Evolutionary conservation across 148 eudicot genomes (phyloP).

Genomic region (Polygonum aviculare): DNA sequence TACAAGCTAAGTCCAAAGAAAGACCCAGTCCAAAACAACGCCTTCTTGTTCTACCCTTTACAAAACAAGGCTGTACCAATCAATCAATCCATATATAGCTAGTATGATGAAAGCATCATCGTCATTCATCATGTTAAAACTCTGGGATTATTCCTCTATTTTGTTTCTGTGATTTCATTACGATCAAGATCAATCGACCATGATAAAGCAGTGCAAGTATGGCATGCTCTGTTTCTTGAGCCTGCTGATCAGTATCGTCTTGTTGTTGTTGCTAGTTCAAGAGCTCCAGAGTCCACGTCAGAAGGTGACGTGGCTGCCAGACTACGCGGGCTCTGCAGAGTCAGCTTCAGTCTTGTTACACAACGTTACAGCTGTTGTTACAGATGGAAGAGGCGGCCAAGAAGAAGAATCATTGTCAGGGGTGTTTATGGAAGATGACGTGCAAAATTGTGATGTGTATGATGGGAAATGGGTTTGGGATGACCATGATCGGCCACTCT

Average conservation of each 20-base stretch:
- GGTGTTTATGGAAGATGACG: not conserved
- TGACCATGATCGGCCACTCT: slow-evolving; percentile 65
- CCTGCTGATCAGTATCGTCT: not conserved
- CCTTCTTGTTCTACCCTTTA: too few species aligned
- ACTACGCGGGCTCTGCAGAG: not conserved
- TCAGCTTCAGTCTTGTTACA: not conserved
- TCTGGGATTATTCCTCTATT: too few species aligned
- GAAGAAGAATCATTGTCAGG: not conserved
- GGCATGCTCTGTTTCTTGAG: not conserved
- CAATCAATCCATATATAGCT: too few species aligned
- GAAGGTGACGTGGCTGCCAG: not conserved
- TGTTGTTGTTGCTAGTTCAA: not conserved
- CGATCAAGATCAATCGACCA: not conserved
- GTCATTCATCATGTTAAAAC: too few species aligned
- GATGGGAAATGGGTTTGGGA: slow-evolving; percentile 97
- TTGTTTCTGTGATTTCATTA: not conserved
- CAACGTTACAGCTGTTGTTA: too few species aligned
- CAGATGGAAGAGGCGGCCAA: too few species aligned
- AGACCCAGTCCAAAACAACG: too few species aligned
- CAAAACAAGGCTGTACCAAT: too few species aligned
- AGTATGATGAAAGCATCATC: too few species aligned
- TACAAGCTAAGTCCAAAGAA: too few species aligned
- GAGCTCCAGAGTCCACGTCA: not conserved
- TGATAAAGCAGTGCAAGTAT: not conserved
- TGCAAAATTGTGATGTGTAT: slow-evolving; percentile 57